Evolutionary conservation across 2,329 filamentous ascomycete genomes (phyloP).

Genomic region (Geosmithia morbida): DNA sequence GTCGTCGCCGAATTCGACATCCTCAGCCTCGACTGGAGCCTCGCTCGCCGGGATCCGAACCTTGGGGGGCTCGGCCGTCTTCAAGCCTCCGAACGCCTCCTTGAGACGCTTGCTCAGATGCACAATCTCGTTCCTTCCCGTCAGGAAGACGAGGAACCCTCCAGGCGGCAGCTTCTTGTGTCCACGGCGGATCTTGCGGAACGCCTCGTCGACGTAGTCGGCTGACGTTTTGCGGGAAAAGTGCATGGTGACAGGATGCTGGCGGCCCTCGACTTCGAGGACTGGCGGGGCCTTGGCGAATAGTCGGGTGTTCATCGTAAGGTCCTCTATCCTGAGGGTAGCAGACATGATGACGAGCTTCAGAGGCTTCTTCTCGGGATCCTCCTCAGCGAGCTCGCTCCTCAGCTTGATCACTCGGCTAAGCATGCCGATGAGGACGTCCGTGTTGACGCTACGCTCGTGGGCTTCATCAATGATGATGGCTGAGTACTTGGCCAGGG

Average conservation of each 20-base stretch:
- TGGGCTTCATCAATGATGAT: slow-evolving; percentile 96
- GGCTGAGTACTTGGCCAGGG: slow-evolving; percentile 77
- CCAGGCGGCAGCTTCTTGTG: slow-evolving; percentile 84
- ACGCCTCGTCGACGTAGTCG: slow-evolving; percentile 86
- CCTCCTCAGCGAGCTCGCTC: slow-evolving; percentile 57
- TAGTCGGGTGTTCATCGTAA: slow-evolving; percentile 68
- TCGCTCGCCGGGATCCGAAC: slow-evolving; percentile 67
- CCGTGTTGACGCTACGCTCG: slow-evolving; percentile 93
- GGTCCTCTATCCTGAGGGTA: slow-evolving; percentile 79
- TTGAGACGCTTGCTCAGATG: slow-evolving; percentile 70
- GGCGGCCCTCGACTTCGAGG: slow-evolving; percentile 78
- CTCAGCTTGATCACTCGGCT: slow-evolving; percentile 82
- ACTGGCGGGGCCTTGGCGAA: slow-evolving; percentile 72
- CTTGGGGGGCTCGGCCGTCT: slow-evolving; percentile 43
- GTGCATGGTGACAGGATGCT: slow-evolving; percentile 80
- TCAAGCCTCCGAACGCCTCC: slow-evolving; percentile 45
- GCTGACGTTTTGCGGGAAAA: slow-evolving; percentile 71
- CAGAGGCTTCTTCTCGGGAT: slow-evolving; percentile 58
- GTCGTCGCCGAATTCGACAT: slow-evolving; percentile 73
- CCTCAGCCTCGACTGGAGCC: slow-evolving; percentile 68
- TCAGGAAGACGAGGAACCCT: slow-evolving; percentile 86
- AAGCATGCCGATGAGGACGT: slow-evolving; percentile 94
- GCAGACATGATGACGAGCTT: slow-evolving; percentile 98
- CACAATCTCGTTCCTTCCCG: slow-evolving; percentile 82
- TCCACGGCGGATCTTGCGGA: slow-evolving; percentile 72